Conservation (phyloP, 192 early-diverging fungal genomes). For the Endogone sp. region DNA sequence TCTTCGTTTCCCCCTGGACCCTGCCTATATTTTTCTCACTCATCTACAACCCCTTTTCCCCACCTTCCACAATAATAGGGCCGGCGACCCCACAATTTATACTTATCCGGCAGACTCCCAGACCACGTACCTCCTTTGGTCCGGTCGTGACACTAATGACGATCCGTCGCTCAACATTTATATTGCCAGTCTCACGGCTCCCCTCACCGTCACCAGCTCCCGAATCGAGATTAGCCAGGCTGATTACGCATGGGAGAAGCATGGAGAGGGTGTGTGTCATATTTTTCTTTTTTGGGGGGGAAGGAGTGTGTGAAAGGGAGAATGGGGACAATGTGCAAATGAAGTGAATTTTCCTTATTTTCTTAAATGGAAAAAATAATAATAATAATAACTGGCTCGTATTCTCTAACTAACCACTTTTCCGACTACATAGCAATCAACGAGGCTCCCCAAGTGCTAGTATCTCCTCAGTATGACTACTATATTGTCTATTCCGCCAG, state of each 20-base stretch:
- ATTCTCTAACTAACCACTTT: background rate
- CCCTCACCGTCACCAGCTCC: background rate
- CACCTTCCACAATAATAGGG: background rate
- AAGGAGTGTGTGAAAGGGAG: background rate
- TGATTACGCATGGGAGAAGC: background rate
- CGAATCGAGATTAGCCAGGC: background rate
- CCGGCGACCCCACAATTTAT: background rate
- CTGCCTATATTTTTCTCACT: background rate
- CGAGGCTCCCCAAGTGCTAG: background rate
- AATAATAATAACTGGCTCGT: no score
- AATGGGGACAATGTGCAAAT: background rate
- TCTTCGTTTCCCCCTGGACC: background rate
- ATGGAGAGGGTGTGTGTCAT: background rate
- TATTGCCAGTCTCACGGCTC: background rate
- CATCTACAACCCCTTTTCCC: background rate
- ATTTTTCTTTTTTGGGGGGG: no score
- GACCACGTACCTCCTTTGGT: background rate
- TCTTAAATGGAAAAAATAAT: no score
- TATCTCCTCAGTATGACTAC: background rate
- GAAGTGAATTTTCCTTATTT: background rate
- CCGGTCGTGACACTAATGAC: background rate
- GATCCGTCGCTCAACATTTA: background rate
- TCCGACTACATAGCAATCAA: background rate
- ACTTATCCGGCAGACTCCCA: background rate
- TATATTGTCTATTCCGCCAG: background rate